phyloP scores from a whole-genome alignment of 176 grass and related monocot genomes.

The Carex myosuroides region DNA sequence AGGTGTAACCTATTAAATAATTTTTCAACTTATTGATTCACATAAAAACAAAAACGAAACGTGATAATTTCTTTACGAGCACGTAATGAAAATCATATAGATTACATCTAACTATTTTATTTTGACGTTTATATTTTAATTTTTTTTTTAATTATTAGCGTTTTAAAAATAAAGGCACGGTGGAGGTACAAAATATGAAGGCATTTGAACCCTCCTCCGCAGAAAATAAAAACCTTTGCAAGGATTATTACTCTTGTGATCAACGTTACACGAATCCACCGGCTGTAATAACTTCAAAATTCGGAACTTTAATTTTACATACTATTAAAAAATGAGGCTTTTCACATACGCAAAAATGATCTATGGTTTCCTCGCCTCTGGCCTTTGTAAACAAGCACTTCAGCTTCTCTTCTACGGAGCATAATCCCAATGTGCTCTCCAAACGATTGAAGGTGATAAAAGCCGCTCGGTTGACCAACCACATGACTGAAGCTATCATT shows the following conservation, averaged over 20 bases:
- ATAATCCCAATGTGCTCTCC: constrained; percentile 71
- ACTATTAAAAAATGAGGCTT: background rate
- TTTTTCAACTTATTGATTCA: too few species aligned
- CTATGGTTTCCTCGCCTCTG: background rate
- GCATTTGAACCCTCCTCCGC: too few species aligned
- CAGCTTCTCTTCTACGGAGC: constrained; percentile 32
- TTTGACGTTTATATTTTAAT: too few species aligned
- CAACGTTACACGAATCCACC: background rate
- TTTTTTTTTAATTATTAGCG: too few species aligned
- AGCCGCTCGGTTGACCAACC: constrained; percentile 71
- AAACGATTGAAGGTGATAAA: constrained; percentile 67
- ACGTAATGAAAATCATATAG: too few species aligned
- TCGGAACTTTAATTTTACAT: background rate
- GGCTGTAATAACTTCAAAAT: background rate
- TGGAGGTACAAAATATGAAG: too few species aligned
- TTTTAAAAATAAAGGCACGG: too few species aligned
- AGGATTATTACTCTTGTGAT: background rate
- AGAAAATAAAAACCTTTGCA: background rate
- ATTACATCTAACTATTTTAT: too few species aligned
- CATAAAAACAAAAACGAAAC: too few species aligned
- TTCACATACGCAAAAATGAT: background rate
- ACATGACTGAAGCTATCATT: constrained; percentile 39
- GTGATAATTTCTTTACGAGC: too few species aligned
- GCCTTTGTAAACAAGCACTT: background rate
- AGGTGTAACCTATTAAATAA: too few species aligned